phyloP scores from a whole-genome alignment of 805 yeast species.

The Hanseniaspora valbyensis region DNA sequence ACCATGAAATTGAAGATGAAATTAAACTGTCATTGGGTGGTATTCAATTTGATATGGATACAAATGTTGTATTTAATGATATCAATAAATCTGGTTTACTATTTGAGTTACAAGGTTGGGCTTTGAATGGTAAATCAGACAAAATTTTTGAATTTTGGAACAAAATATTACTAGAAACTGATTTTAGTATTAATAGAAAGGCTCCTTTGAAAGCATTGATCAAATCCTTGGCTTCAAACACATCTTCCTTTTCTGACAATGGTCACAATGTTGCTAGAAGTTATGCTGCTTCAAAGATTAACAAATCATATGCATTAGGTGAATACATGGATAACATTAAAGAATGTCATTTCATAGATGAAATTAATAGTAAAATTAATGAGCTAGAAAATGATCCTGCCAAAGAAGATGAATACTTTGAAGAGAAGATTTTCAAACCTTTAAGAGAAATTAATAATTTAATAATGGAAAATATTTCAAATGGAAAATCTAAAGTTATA shows the following conservation, averaged over 20 bases:
- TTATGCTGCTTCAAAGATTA: conserved; percentile 52
- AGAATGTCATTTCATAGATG: conserved; percentile 60
- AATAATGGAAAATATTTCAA: conserved; percentile 27
- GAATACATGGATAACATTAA: conserved; percentile 65
- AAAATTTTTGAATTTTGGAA: conserved; percentile 55
- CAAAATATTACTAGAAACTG: conserved; percentile 58
- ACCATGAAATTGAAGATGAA: conserved; percentile 74
- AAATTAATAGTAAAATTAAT: conserved; percentile 33
- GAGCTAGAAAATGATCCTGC: conserved; percentile 39
- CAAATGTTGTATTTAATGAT: conserved; percentile 46
- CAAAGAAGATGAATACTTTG: conserved; percentile 49
- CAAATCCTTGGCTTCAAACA: conserved; percentile 63
- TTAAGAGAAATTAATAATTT: conserved; percentile 41
- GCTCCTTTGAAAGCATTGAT: conserved; percentile 65
- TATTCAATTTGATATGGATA: conserved; percentile 48
- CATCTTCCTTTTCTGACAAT: conserved; percentile 65
- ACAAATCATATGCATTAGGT: conserved; percentile 46
- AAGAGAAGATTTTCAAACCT: conserved; percentile 30
- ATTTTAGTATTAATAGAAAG: conserved; percentile 42
- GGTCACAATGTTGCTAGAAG: conserved; percentile 79
- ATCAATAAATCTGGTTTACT: conserved; percentile 36
- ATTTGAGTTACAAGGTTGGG: conserved; percentile 54
- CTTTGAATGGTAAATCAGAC: conserved; percentile 52
- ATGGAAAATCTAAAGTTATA: conserved; percentile 32
- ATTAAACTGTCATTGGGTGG: conserved; percentile 83